Percentiles rank a stretch among this genome's conserved stretches.
phyloP scores from a whole-genome alignment of 106 monocot genomes.

The Dendrobium chrysotoxum region DNA sequence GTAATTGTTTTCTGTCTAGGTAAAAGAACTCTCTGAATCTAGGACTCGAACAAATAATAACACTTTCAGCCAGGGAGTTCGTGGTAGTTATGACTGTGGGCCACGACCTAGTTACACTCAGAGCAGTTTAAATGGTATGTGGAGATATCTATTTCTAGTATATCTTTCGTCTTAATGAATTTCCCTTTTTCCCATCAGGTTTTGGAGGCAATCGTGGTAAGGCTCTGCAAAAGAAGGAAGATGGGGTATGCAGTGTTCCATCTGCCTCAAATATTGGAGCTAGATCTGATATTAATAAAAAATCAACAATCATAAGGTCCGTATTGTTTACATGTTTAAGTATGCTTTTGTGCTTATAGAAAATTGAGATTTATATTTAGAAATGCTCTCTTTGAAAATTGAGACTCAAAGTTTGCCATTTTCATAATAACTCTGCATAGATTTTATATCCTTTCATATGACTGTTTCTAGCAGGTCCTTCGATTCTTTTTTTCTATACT shows the following conservation, averaged over 20 bases:
- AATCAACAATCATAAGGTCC: conserved; percentile 25
- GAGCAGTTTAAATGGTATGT: conserved; percentile 33
- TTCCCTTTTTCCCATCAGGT: conserved; percentile 11
- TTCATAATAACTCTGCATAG: too few relatives aligned
- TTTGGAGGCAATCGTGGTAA: conserved; percentile 30
- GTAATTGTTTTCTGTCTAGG: conserved; percentile 24
- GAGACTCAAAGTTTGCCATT: too few relatives aligned
- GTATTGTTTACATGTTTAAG: neutral
- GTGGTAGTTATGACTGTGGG: conserved; percentile 35
- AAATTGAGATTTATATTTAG: neutral
- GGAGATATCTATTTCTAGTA: neutral
- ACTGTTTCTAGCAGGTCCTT: too few relatives aligned
- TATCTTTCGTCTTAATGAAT: neutral
- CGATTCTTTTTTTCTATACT: too few relatives aligned
- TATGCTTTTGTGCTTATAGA: neutral
- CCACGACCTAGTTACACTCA: conserved; percentile 25
- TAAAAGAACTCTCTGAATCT: conserved; percentile 45
- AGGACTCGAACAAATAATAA: conserved; percentile 38
- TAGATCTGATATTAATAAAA: conserved; percentile 14
- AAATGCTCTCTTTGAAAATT: neutral
- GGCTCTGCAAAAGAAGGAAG: conserved; percentile 38
- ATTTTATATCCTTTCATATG: too few relatives aligned
- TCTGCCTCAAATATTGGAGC: conserved; percentile 31
- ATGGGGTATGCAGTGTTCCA: conserved; percentile 21
- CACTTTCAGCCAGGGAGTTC: conserved; percentile 33